Base-by-base conservation (phyloP, 2,329 filamentous ascomycete species). In the Pseudocercospora pini-densiflorae region DNA sequence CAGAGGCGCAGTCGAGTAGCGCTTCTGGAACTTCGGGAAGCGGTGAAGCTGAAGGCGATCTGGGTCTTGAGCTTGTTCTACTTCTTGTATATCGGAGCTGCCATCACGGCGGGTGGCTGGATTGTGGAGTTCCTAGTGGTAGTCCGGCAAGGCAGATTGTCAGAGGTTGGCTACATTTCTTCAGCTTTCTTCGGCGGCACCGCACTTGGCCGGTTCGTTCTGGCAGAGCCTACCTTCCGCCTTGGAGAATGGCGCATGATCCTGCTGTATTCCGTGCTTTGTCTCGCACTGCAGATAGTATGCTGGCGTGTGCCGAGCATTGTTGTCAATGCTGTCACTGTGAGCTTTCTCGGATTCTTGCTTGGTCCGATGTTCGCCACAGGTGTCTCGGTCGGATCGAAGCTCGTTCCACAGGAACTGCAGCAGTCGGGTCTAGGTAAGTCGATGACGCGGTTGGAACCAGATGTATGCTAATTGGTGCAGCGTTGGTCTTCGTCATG, bases 101-200 rank as follows among this genome's bases (percentile, higher is more conserved):
- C 73, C 1, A 58, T 68, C 23, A 66, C 64, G 16, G 62, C 64
- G 12, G 66, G 66, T 23, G 87, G 88, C 1, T 90, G 88, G 88
- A 84, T 90, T 0, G 88, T 90, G 1, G 87, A 89, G 69, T 90
- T 88, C 63, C 81, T 90, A 2, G 85, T 89, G 6, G 81, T 83
- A 2, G 86, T 87, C n/a, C 85, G 88, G 0, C 78, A 84, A 2
- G 88, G 87, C 0, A 79, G 85, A 1, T 77, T 90, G 0, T 80
- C 84, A 0, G 79, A 84, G 19, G 85, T 89, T 76, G 88, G 88
- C 0, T 90, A 90, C 60, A 84, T 90, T 0, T 85, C 87, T 0
- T 85, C 87, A 0, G 88, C 87, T 2, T 87, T 86, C 70, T 88
- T 83, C 55, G 88, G 86, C 2, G 88, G 88, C 0, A 80, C 81